These are phyloP conservation scores for Gastrodia elata DNA, from an alignment of 106 monocot genomes.

Conservation along the genomic window DNA sequence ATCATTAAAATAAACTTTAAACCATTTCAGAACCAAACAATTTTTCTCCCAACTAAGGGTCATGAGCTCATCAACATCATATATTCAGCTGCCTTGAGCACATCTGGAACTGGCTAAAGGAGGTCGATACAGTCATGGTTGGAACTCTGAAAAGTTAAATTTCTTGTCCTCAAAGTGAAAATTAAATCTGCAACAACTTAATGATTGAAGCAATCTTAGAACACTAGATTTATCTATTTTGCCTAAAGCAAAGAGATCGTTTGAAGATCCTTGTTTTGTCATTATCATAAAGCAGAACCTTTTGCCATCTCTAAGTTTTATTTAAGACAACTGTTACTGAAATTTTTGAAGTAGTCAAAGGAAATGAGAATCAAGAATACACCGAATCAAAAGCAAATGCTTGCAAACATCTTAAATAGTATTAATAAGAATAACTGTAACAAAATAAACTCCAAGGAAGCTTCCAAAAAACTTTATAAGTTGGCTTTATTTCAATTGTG, in stretches of 20 bases:
- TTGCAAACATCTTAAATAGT: background rate
- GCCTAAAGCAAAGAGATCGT: background rate
- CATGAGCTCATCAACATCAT: background rate
- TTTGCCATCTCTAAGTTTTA: background rate
- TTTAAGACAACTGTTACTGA: background rate
- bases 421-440: background rate
- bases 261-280: background rate
- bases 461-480: background rate
- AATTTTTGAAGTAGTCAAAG: too few relatives aligned
- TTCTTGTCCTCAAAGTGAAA: background rate
- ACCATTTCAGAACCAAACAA: background rate
- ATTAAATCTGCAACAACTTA: background rate
- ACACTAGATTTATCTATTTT: background rate
- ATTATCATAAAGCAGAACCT: background rate
- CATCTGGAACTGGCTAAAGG: background rate
- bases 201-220: background rate
- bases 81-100: background rate
- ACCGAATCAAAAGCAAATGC: background rate
- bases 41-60: background rate
- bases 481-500: background rate
- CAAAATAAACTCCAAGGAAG: background rate
- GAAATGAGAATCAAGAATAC: background rate
- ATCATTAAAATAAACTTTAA: background rate
- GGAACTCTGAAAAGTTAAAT: background rate
- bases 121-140: background rate